Conservation (phyloP, 345 rosid species). For the Moringa oleifera region DNA sequence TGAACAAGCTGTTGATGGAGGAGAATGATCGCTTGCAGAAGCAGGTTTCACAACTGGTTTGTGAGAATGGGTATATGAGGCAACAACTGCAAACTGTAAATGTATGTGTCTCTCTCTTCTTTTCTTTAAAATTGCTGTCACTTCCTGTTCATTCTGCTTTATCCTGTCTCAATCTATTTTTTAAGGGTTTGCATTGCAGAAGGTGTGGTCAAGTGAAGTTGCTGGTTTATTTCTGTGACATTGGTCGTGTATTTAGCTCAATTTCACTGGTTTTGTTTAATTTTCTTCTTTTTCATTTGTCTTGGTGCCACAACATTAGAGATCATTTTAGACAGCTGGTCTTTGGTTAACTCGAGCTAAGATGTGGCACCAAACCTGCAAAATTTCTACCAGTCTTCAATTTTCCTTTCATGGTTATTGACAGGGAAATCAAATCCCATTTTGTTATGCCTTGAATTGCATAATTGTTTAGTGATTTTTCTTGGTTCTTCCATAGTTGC, state of each 20-base stretch:
- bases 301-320: background rate
- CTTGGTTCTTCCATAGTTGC: background rate
- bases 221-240: conserved; percentile 1
- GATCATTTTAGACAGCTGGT: too few relatives aligned
- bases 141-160: background rate
- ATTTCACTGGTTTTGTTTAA: background rate
- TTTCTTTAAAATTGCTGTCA: background rate
- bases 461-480: background rate
- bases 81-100: conserved; percentile 81
- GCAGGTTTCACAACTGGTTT: conserved; percentile 95
- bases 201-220: background rate
- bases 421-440: background rate
- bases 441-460: conserved; percentile 4
- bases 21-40: conserved; percentile 98
- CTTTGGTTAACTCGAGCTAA: too few relatives aligned
- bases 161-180: background rate
- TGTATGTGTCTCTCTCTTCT: conserved; percentile 5
- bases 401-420: background rate
- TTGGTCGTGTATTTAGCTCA: background rate
- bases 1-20: conserved; percentile 98
- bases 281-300: background rate
- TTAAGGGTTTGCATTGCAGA: background rate
- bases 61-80: conserved; percentile 85
- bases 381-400: too few relatives aligned
- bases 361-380: too few relatives aligned